Percentiles rank a stretch among this genome's conserved stretches.
Evolutionary conservation across 108 stramenopile species (phyloP).

Genomic region (Mediolabrus comicus): DNA sequence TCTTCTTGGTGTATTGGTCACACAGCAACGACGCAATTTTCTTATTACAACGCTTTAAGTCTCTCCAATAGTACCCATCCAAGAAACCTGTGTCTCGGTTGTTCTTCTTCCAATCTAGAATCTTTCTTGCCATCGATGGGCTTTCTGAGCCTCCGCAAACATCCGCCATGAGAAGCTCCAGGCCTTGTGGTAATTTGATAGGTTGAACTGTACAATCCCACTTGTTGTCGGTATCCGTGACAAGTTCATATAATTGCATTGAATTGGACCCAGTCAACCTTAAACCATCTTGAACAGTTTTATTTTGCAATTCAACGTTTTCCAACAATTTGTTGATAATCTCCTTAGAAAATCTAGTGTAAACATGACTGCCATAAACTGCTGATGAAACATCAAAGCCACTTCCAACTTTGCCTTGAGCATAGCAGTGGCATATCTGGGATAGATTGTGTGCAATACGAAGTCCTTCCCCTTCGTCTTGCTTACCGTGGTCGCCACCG

Average conservation of each 20-base stretch:
- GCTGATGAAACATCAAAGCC: slow-evolving; percentile 96
- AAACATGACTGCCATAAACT: slow-evolving; percentile 87
- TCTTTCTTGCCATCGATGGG: slow-evolving; percentile 91
- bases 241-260: slow-evolving; percentile 17
- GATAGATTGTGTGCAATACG: slow-evolving; percentile 83
- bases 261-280: slow-evolving; percentile 8
- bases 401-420: slow-evolving; percentile 97
- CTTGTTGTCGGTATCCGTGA: slow-evolving; percentile 20
- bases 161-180: slow-evolving; percentile 89
- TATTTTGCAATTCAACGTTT: slow-evolving; percentile 36
- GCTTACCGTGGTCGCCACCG: neutral
- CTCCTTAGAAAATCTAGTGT: slow-evolving; percentile 75
- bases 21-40: slow-evolving; percentile 53
- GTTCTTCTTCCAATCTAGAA: slow-evolving; percentile 75
- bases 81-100: slow-evolving; percentile 40
- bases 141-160: slow-evolving; percentile 94
- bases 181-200: slow-evolving; percentile 59
- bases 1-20: slow-evolving; percentile 26
- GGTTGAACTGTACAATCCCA: slow-evolving; percentile 68
- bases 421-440: slow-evolving; percentile 91
- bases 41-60: slow-evolving; percentile 63
- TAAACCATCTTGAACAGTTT: slow-evolving; percentile 9
- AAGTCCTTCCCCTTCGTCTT: slow-evolving; percentile 28
- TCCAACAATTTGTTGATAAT: slow-evolving; percentile 62
- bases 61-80: slow-evolving; percentile 73